Base-by-base conservation (phyloP, 2,329 filamentous ascomycete genomes). In the Fusarium hostae region DNA sequence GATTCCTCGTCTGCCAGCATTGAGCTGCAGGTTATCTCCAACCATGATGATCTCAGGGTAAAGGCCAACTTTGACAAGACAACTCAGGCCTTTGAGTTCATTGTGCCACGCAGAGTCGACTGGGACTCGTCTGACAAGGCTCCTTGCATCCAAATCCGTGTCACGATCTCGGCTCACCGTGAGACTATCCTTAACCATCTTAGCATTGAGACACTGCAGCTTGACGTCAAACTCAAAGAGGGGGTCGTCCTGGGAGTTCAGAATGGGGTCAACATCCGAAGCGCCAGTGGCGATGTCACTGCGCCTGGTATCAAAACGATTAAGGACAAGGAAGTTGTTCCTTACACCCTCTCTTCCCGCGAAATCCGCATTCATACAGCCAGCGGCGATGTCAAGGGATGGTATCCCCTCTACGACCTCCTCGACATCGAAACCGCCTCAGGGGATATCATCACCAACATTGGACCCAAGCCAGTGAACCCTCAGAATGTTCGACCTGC, bases 321-420 rank as follows among this genome's bases (percentile, higher is more conserved):
- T 22, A 75, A 74, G 56, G 71, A 68, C 20, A 71, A 75, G 10
- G 57, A 43, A 20, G 59, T 75, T 15, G 66, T 75, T 12, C 78
- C 82, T 2, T 87, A 85, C 76, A 68, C 71, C 10, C 77, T 89
- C 48, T 77, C 82, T 59, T 83, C 84, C 1, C 81, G 84, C 35
- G 73, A 81, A 54, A 82, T 86, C 60, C 75, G 79, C 32, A 79
- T 85, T 18, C 70, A 76, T 30, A 85, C 86, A 22, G 81, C 82
- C 5, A 82, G 84, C 3, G 85, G 84, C 11, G 54, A 77, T 18
- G 82, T 89, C 67, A 64, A 66, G 18, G 87, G 87, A 34, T 82
- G 81, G 76, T 88, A 85, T 80, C 85, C 87, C 1, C 79, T 89
- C 2, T 85, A 84, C 74, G 85, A 88, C 72, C 77, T 82, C 34